Evolutionary conservation across 108 stramenopile species (phyloP), one percentile per base, ranked within the genome.

Genomic region (Ochromonas danica): DNA sequence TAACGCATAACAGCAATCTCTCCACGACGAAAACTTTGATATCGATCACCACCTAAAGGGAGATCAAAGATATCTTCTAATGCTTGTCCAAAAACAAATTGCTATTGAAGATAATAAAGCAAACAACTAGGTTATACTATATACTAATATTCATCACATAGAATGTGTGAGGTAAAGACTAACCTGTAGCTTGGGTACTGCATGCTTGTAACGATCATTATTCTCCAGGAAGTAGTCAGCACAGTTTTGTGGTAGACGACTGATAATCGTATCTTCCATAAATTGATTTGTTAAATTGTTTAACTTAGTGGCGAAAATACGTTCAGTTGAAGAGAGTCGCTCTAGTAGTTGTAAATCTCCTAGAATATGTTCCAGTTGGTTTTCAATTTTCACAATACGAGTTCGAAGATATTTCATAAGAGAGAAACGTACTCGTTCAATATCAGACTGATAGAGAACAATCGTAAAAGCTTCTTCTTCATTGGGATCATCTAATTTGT

Each of bases 321-420:
- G 14, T 33, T 75, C 72, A 6, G 14, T 3, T 36, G 41, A 27
- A 14, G 72, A 75, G 3, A 75, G 40, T 75, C 72, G 6, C 6
- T 75, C 72, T 33, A 75, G 6, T 28, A 10, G 22, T 17, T 75
- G 14, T 42, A 36, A 10, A 67, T 28, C 35, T 28, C 31, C 40
- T 6, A 45, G 6, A 35, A 75, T 75, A 10, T 35, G 14, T 6
- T 75, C 72, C 17, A 75, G 6, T 27, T 75, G 36, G 6, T 60
- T 78, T 82, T 84, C 83, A 71, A 84, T 78, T 82, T 84, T 84
- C 43, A 45, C 79, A 43, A 84, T 42, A 45, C 83, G 75, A 40
- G 77, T 78, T 31, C 83, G n/a, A 22, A 84, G 61, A 79, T 84
- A 84, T 70, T 80, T 82, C 39, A 71, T 74, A 40, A 84, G 27